A percentile compares a stretch with the other conserved stretches of the same genome.
phyloP scores from a whole-genome alignment of 1,284 basidiomycete species.

The Leccinum brunneo-olivaceum region DNA sequence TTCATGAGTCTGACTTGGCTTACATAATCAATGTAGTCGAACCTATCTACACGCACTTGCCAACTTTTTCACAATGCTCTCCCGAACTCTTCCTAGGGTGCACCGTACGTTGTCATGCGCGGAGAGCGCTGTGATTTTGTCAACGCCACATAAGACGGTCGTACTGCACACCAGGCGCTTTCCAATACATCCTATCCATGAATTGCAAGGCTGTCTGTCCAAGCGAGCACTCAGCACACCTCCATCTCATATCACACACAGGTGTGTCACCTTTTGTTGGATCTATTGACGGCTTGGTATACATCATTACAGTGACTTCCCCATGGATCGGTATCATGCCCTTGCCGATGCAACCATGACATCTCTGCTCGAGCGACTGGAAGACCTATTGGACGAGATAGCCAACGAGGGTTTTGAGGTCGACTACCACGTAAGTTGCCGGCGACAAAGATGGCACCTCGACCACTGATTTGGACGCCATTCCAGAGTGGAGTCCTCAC shows the following conservation, averaged over 20 bases:
- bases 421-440: conserved; percentile 80
- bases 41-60: no score
- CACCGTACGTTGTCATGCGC: conserved; percentile 7
- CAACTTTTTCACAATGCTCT: conserved; percentile 13
- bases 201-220: conserved; percentile 5
- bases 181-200: not conserved
- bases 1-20: no score
- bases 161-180: not conserved
- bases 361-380: conserved; percentile 71
- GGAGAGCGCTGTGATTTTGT: conserved; percentile 2
- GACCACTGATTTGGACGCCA: conserved; percentile 12
- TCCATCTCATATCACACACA: conserved; percentile 40
- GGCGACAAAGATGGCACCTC: conserved; percentile 7
- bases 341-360: conserved; percentile 84
- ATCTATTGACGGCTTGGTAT: not conserved
- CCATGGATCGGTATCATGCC: conserved; percentile 66
- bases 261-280: conserved; percentile 28
- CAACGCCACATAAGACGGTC: conserved; percentile 5
- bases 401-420: conserved; percentile 70
- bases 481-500: conserved; percentile 84
- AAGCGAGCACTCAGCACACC: conserved; percentile 41
- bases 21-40: conserved; percentile 2
- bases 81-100: conserved; percentile 16
- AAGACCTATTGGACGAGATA: conserved; percentile 64
- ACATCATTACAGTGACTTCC: conserved; percentile 42